A percentile compares a stretch with the other conserved stretches of the same genome.
Conservation (phyloP, 2,329 filamentous ascomycete species). For the Atkinsonella texensis region DNA sequence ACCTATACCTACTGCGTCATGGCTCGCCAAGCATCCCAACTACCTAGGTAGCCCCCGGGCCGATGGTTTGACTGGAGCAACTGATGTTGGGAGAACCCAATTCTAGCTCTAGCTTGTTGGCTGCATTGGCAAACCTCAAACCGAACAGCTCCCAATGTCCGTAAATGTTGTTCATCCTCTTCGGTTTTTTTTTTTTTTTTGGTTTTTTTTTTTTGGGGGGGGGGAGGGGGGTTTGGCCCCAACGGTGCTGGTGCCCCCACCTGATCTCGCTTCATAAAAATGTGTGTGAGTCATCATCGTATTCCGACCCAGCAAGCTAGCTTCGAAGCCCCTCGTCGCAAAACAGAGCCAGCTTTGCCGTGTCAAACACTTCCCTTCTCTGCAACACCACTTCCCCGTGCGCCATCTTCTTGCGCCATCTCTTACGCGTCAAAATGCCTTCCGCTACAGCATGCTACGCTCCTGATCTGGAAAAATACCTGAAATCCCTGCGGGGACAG, state of each 20-base stretch:
- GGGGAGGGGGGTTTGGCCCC: no score
- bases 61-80: no score
- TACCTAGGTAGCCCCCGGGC: no score
- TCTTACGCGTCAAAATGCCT: conserved; percentile 17
- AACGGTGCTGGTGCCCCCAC: not conserved
- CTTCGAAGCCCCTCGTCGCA: conserved; percentile 3
- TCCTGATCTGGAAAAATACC: conserved; percentile 65
- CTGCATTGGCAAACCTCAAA: no score
- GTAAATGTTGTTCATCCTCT: no score
- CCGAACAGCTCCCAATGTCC: no score
- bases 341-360: not conserved
- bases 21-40: no score
- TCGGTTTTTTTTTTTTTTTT: no score
- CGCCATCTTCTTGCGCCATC: not conserved
- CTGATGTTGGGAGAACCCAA: no score
- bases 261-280: not conserved
- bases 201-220: not conserved
- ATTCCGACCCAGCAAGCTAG: conserved; percentile 1
- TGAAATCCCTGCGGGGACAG: conserved; percentile 65
- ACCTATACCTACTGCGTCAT: no score
- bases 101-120: no score
- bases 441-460: conserved; percentile 31
- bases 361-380: not conserved
- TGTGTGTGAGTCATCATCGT: not conserved
- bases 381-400: conserved; percentile 2